A percentile compares a stretch with the other conserved stretches of the same genome.
phyloP scores from a whole-genome alignment of 2,329 filamentous ascomycete genomes.

The Tolypocladium inflatum region DNA sequence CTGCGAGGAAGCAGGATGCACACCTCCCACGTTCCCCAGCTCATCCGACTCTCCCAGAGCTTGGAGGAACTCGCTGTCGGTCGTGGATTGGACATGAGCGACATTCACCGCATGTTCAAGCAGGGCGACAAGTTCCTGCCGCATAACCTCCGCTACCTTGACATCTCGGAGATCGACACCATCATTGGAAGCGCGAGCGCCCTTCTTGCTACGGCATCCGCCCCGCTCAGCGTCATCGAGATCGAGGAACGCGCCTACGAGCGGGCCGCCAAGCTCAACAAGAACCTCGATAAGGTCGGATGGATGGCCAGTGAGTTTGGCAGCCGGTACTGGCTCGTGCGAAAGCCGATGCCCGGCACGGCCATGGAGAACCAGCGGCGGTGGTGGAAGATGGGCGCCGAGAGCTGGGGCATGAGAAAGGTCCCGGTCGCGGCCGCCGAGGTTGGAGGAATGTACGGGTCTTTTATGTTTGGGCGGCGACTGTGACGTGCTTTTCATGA shows the following conservation, averaged over 20 bases:
- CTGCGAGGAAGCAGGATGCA: slow-evolving; percentile 67
- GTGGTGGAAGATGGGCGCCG: slow-evolving; percentile 76
- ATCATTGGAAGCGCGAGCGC: slow-evolving; percentile 51
- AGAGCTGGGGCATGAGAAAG: slow-evolving; percentile 81
- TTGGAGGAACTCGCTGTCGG: slow-evolving; percentile 70
- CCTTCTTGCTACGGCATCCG: slow-evolving; percentile 49
- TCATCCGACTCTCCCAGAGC: slow-evolving; percentile 55
- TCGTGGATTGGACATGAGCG: slow-evolving; percentile 53
- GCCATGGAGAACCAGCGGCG: slow-evolving; percentile 39
- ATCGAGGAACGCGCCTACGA: slow-evolving; percentile 59
- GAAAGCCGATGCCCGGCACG: slow-evolving; percentile 29
- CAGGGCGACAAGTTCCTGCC: slow-evolving; percentile 35
- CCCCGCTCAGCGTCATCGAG: slow-evolving; percentile 69
- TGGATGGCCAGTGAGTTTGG: slow-evolving; percentile 67
- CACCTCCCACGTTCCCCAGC: slow-evolving; percentile 49
- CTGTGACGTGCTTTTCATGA: slow-evolving; percentile 26
- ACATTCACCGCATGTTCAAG: slow-evolving; percentile 57
- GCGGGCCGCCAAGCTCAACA: slow-evolving; percentile 52
- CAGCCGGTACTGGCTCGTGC: slow-evolving; percentile 57
- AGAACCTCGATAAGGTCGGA: slow-evolving; percentile 50
- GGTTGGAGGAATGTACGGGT: slow-evolving; percentile 88
- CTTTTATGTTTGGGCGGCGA: slow-evolving; percentile 53
- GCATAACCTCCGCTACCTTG: slow-evolving; percentile 62
- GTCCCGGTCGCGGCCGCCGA: slow-evolving; percentile 86
- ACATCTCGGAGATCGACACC: slow-evolving; percentile 54